Percentiles rank a stretch among this genome's conserved stretches.
Evolutionary conservation across 2,329 filamentous ascomycete genomes (phyloP).

Genomic region (Dothiorella sarmentorum): DNA sequence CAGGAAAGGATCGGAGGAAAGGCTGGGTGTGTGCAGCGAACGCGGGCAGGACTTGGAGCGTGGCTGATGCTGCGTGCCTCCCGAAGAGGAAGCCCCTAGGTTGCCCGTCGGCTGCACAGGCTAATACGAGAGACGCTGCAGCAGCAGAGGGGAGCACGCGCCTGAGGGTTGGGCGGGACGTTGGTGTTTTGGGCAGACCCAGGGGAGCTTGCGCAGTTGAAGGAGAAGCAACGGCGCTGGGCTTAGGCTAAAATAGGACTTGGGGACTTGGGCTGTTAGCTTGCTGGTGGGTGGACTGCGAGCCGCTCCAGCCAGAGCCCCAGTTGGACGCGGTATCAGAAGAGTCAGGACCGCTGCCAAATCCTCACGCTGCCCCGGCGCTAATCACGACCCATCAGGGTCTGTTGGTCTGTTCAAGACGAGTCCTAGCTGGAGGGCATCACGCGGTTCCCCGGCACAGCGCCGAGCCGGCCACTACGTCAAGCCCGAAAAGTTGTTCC

Average conservation of each 20-base stretch:
- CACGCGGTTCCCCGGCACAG: conserved; percentile 11
- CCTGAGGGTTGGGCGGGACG: background rate
- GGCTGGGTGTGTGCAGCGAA: conserved; percentile 1
- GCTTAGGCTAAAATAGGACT: conserved; percentile 16
- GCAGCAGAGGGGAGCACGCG: conserved; percentile 12
- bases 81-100: conserved; percentile 15
- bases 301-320: conserved; percentile 11
- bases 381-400: conserved; percentile 10
- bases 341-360: background rate
- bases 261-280: conserved; percentile 6
- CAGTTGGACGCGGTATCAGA: background rate
- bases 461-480: conserved; percentile 7
- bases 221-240: conserved; percentile 12
- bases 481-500: conserved; percentile 14
- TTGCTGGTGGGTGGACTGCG: too few relatives aligned
- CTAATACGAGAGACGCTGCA: conserved; percentile 14
- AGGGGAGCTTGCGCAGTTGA: conserved; percentile 13
- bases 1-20: conserved; percentile 17
- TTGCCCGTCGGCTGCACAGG: conserved; percentile 10
- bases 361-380: conserved; percentile 4
- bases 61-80: conserved; percentile 13
- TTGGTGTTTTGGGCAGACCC: conserved; percentile 3
- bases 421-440: background rate
- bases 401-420: background rate
- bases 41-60: conserved; percentile 5